Conservation (phyloP, 345 rosid species). For the Rhodomyrtus tomentosa region DNA sequence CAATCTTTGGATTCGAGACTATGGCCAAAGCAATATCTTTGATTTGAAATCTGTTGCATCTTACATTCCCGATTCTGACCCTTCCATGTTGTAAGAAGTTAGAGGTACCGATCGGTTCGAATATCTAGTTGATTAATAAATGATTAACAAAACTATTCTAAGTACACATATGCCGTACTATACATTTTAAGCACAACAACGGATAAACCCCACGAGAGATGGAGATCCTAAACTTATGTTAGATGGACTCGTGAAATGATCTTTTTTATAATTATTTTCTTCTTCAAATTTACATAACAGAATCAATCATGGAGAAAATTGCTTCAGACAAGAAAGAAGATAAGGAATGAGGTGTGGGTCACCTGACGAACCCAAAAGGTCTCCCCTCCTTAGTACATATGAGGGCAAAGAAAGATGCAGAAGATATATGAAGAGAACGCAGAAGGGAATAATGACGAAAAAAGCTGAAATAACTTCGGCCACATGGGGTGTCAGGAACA, state of each 20-base stretch:
- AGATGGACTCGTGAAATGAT: not conserved
- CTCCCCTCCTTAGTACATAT: not conserved
- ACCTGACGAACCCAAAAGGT: not conserved
- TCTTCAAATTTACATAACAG: not conserved
- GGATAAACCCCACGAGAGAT: not conserved
- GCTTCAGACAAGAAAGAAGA: not conserved
- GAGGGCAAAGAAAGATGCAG: not conserved
- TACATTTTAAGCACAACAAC: not conserved
- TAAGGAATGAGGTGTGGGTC: not conserved
- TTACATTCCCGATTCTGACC: not conserved
- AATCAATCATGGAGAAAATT: not conserved
- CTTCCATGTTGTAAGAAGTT: not conserved
- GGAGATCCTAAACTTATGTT: not conserved
- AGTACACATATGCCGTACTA: not conserved
- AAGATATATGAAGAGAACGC: not conserved
- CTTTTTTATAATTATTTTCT: not conserved
- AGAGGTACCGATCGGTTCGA: not conserved
- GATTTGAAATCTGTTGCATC: not conserved
- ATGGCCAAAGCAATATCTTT: not conserved
- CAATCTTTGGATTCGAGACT: not conserved
- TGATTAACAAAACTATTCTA: not conserved
- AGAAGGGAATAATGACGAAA: not conserved
- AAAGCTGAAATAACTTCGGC: not conserved
- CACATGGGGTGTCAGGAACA: constrained; percentile 30
- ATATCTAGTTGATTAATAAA: not conserved